Conservation (phyloP, 768 basidiomycete genomes). For the Podaxis sp. region DNA sequence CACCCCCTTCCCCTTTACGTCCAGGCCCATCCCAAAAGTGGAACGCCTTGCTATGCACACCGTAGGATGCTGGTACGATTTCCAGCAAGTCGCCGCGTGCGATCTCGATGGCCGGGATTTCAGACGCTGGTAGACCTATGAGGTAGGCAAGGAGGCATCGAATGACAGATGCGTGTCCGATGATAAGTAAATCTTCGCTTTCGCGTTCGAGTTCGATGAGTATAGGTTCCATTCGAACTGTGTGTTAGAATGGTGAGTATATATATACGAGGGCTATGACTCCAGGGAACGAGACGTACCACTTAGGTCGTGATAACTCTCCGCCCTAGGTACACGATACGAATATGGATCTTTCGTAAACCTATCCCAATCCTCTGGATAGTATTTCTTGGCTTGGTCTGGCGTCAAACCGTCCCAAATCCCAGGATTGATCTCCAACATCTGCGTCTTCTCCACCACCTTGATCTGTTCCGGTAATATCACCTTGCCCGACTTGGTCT, state of each 20-base stretch:
- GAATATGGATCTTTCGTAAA: constrained; percentile 92
- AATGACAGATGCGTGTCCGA: constrained; percentile 96
- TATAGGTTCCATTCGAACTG: constrained; percentile 90
- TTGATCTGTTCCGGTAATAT: constrained; percentile 40
- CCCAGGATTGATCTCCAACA: constrained; percentile 97
- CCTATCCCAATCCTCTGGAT: constrained; percentile 91
- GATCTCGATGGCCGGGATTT: constrained; percentile 97
- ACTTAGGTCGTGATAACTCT: constrained; percentile 95
- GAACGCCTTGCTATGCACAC: constrained; percentile 85
- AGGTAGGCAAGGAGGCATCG: constrained; percentile 92
- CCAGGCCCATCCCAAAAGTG: constrained; percentile 93
- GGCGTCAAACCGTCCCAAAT: constrained; percentile 96
- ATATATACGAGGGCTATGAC: not conserved
- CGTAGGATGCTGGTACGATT: constrained; percentile 83
- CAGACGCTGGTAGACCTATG: constrained; percentile 89
- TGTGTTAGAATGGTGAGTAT: not conserved
- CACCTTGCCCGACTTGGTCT: not conserved
- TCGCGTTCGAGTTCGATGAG: constrained; percentile 93
- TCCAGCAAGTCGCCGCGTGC: constrained; percentile 96
- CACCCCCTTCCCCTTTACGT: constrained; percentile 38
- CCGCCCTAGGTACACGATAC: constrained; percentile 87
- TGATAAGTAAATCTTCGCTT: constrained; percentile 91
- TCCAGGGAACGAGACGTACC: constrained; percentile 33
- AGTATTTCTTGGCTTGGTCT: constrained; percentile 83
- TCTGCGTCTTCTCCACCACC: constrained; percentile 92